Conservation (phyloP, 495 filamentous ascomycete species). For the Cercophora newfieldiana region DNA sequence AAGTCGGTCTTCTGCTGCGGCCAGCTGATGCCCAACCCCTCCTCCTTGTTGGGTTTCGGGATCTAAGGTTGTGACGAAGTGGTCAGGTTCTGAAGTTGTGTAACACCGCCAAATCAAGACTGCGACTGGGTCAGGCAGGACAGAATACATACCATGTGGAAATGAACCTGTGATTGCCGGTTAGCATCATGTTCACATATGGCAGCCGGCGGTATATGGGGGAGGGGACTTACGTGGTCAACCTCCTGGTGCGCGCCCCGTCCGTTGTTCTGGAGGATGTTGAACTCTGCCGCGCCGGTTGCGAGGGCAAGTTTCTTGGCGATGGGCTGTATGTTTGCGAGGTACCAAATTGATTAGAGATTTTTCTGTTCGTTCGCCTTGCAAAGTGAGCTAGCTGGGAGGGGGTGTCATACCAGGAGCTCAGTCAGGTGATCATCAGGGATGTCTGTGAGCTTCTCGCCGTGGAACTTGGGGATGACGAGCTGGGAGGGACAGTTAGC, state of each 20-base stretch:
- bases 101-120: background rate
- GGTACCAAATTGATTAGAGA: background rate
- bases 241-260: conserved; percentile 90
- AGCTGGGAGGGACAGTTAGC: conserved; percentile 55
- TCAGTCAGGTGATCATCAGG: conserved; percentile 86
- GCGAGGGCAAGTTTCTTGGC: conserved; percentile 84
- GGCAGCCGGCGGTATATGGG: background rate
- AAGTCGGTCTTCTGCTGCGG: conserved; percentile 75
- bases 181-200: background rate
- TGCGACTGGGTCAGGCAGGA: background rate
- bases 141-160: conserved; percentile 76
- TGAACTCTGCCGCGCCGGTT: conserved; percentile 76
- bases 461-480: conserved; percentile 95
- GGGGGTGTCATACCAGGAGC: conserved; percentile 59
- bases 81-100: conserved; percentile 14
- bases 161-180: conserved; percentile 64
- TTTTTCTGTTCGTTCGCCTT: background rate
- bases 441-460: conserved; percentile 87
- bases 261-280: conserved; percentile 97
- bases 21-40: conserved; percentile 83
- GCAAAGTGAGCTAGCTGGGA: background rate
- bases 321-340: conserved; percentile 58
- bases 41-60: conserved; percentile 84
- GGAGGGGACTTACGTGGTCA: conserved; percentile 67
- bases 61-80: conserved; percentile 58